Base-by-base conservation (phyloP, 257 asterid genomes). In the Ballota nigra region DNA sequence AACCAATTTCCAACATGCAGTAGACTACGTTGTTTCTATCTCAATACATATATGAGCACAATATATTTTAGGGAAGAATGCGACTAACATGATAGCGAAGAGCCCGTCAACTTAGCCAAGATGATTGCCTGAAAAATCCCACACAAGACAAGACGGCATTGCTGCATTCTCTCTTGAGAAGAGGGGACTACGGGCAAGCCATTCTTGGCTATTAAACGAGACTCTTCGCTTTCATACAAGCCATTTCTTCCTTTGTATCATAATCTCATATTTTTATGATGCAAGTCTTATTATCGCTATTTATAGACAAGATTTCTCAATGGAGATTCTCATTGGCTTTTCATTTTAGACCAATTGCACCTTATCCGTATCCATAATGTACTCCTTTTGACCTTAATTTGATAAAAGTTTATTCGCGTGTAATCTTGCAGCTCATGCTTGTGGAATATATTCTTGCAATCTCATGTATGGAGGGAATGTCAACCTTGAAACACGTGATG, bases 81-180 rank as follows among this genome's bases (percentile, higher is more conserved):
- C n/a, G 55, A 31, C 64, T 78, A 68, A 36, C 75, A 72, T 67
- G 75, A 78, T 2, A 20, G 28, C 62, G 49, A 67, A 73, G 72
- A 61, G 75, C 22, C 7, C 10, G 63, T 60, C 56, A 72, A 77
- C 45, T 20, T 33, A 77, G 78, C 78, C 82, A 58, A 60, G 22
- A 72, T 15, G 75, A 59, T 68, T 60, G 18, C 82, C 78, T 12
- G n/a, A 4, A 56, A 71, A 45, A n/a, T n/a, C 18, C 24, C 8
- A 12, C 41, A 36, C 12, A n/a, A n/a, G n/a, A 36, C 41, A 8
- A 36, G 12, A 36, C 12, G 41, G 41, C 41, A 34, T 34, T 34
- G 9, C 40, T 6, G 4, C 18, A 28, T 31, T 13, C 59, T 2
- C 71, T 45, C 29, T 26, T 66, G 4, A 18, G 29, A 5, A 4